These are phyloP conservation scores for Mallotus repandus DNA, from an alignment of 441 rosid genomes.

Conservation along the genomic window DNA sequence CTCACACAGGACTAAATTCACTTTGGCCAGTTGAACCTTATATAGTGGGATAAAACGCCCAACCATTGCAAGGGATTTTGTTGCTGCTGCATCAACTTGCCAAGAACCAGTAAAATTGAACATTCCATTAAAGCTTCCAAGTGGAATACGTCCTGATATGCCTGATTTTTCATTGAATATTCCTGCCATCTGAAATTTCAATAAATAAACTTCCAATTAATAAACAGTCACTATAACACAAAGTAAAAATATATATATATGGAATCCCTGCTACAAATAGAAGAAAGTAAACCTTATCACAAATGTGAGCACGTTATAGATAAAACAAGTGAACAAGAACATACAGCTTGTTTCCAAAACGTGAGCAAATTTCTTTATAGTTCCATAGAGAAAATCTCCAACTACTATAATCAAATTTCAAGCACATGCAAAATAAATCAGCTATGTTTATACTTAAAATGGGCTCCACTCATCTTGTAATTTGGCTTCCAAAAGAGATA, in stretches of 20 bases:
- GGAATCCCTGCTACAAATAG: background rate
- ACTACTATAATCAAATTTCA: background rate
- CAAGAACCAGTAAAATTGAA: conserved; percentile 68
- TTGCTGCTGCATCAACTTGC: conserved; percentile 55
- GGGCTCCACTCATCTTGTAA: background rate
- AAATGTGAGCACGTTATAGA: background rate
- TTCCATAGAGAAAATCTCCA: background rate
- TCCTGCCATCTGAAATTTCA: conserved; percentile 51
- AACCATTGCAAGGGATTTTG: conserved; percentile 60
- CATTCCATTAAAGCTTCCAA: conserved; percentile 67
- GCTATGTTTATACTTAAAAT: background rate
- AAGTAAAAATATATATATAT: background rate
- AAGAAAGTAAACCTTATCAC: background rate
- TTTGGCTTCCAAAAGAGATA: background rate
- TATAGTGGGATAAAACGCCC: conserved; percentile 59
- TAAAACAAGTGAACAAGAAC: background rate
- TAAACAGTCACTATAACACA: background rate
- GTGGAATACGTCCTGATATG: conserved; percentile 43
- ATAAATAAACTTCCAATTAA: conserved; percentile 21
- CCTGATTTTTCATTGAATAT: conserved; percentile 50
- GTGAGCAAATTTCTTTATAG: background rate
- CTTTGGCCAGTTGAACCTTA: conserved; percentile 46
- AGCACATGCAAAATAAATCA: background rate
- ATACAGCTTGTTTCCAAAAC: background rate
- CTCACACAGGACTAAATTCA: conserved; percentile 40